These are phyloP conservation scores for Colletotrichum sidae DNA, from an alignment of 2,329 filamentous ascomycete genomes.

Conservation along the genomic window DNA sequence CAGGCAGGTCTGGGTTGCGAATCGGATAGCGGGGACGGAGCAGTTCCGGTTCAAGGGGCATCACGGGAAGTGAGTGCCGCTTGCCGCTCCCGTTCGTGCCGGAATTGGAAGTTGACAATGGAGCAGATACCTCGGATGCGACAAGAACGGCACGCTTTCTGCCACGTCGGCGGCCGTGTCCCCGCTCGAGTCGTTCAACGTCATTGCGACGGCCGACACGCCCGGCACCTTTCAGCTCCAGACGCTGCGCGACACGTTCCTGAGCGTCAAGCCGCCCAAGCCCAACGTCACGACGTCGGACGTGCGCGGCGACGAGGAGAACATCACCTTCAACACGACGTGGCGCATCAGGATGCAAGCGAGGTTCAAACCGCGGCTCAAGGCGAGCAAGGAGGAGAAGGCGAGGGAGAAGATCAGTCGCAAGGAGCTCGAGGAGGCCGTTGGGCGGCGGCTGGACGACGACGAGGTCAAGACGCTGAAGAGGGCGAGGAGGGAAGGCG, in stretches of 20 bases:
- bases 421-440: constrained; percentile 85
- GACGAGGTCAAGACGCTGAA: constrained; percentile 88
- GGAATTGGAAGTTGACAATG: not conserved
- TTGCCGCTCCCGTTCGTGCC: not conserved
- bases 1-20: constrained; percentile 94
- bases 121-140: constrained; percentile 82
- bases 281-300: constrained; percentile 66
- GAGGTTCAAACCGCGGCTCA: constrained; percentile 87
- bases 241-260: constrained; percentile 76
- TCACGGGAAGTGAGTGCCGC: constrained; percentile 76
- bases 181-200: constrained; percentile 82
- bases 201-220: constrained; percentile 73
- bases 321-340: constrained; percentile 75
- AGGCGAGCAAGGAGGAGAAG: constrained; percentile 84
- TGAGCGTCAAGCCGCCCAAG: constrained; percentile 69
- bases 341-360: constrained; percentile 93
- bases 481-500: constrained; percentile 84
- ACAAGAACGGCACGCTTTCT: constrained; percentile 82
- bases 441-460: constrained; percentile 81
- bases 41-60: constrained; percentile 88
- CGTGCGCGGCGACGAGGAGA: constrained; percentile 80
- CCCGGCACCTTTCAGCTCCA: constrained; percentile 81
- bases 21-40: constrained; percentile 83
- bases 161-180: constrained; percentile 86
- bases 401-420: constrained; percentile 86